Percentiles rank a stretch among this genome's conserved stretches.
Evolutionary conservation across 495 filamentous ascomycete species (phyloP).

Genomic region (Letharia lupina): DNA sequence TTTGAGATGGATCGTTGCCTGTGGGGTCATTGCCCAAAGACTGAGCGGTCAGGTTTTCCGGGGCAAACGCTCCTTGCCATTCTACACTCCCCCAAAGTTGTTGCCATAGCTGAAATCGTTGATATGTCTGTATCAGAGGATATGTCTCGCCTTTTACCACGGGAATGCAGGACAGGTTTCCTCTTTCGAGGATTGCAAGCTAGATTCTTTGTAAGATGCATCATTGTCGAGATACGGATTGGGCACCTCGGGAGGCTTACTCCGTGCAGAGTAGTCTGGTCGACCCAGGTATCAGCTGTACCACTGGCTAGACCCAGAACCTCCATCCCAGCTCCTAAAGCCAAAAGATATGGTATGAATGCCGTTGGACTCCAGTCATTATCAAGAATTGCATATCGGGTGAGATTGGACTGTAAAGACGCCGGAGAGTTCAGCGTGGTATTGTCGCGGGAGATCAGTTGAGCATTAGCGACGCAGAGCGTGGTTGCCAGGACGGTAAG

Average conservation of each 20-base stretch:
- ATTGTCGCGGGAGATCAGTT: background rate
- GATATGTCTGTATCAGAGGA: constrained; percentile 31
- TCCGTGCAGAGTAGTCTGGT: constrained; percentile 28
- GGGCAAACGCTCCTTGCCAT: constrained; percentile 33
- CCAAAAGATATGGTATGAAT: constrained; percentile 31
- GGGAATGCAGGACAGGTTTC: constrained; percentile 31
- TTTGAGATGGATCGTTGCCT: constrained; percentile 29
- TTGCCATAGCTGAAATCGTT: constrained; percentile 29
- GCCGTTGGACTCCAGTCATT: constrained; percentile 33
- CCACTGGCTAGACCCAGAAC: constrained; percentile 30
- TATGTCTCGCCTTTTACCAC: constrained; percentile 31
- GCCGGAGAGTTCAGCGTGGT: constrained; percentile 8
- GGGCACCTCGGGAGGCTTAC: background rate
- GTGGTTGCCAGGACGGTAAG: background rate
- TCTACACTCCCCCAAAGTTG: constrained; percentile 31
- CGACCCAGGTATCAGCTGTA: constrained; percentile 32
- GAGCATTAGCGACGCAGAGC: background rate
- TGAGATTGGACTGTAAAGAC: constrained; percentile 5
- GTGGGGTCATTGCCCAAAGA: constrained; percentile 30
- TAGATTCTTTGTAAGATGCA: background rate
- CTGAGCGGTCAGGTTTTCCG: constrained; percentile 29
- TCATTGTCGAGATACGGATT: background rate
- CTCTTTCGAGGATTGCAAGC: constrained; percentile 30
- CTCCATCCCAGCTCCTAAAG: constrained; percentile 28
- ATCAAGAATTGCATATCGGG: constrained; percentile 28